phyloP scores from a whole-genome alignment of 306 rosid species.

The Prinsepia uniflora region DNA sequence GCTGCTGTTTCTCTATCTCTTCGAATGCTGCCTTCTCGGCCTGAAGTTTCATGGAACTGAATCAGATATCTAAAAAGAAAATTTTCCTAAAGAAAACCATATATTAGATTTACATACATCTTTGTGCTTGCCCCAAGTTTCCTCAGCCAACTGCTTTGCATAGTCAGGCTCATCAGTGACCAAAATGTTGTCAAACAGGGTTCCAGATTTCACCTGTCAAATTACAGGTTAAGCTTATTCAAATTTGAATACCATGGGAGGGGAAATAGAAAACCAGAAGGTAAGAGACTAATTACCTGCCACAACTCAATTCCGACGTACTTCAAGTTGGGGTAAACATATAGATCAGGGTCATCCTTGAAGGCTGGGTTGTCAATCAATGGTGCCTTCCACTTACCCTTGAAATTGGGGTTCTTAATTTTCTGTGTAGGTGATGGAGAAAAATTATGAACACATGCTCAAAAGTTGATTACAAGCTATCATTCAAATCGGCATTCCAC shows the following conservation, averaged over 20 bases:
- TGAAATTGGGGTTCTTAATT: constrained; percentile 90
- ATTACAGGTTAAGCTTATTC: constrained; percentile 22
- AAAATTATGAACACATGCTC: constrained; percentile 17
- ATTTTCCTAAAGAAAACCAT: background rate
- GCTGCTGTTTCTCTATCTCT: constrained; percentile 81
- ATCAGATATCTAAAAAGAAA: constrained; percentile 12
- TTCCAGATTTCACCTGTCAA: constrained; percentile 96
- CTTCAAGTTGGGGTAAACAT: constrained; percentile 89
- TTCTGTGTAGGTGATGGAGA: constrained; percentile 41
- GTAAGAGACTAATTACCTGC: constrained; percentile 57
- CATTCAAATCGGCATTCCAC: constrained; percentile 19
- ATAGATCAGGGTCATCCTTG: constrained; percentile 89
- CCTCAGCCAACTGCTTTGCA: constrained; percentile 88
- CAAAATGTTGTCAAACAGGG: constrained; percentile 83
- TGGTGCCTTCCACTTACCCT: constrained; percentile 99
- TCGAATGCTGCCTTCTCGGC: constrained; percentile 96
- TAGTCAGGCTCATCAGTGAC: constrained; percentile 84
- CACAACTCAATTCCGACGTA: constrained; percentile 96
- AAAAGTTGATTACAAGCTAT: background rate
- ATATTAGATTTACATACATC: constrained; percentile 48
- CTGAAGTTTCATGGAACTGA: constrained; percentile 38
- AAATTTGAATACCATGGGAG: constrained; percentile 15
- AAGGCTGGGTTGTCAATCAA: constrained; percentile 95
- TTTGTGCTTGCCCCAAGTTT: constrained; percentile 92
- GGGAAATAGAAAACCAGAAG: background rate